These are phyloP conservation scores for Fusarium scirpi DNA, from an alignment of 2,329 filamentous ascomycete genomes.

Conservation along the genomic window DNA sequence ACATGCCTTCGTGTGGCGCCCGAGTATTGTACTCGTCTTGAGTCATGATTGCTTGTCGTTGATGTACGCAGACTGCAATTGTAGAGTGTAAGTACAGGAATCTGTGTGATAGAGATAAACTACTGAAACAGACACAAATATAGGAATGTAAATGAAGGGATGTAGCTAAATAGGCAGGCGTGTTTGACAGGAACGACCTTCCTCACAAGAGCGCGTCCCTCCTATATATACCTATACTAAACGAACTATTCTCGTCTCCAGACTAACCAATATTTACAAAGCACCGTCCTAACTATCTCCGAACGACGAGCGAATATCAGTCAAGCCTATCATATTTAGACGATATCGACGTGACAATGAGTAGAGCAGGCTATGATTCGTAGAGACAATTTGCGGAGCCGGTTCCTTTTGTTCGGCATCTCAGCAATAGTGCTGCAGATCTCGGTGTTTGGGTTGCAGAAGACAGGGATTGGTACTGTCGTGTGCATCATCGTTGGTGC, in stretches of 20 bases:
- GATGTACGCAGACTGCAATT: not conserved
- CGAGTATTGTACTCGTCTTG: slow-evolving; percentile 50
- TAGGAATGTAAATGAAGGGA: not conserved
- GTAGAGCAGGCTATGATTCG: not conserved
- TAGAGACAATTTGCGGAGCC: not conserved
- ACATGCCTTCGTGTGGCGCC: slow-evolving; percentile 63
- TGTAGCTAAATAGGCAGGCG: not conserved
- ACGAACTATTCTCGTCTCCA: not conserved
- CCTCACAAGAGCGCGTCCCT: not conserved
- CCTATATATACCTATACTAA: slow-evolving; percentile 35
- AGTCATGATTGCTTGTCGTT: slow-evolving; percentile 31
- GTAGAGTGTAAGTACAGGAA: not conserved
- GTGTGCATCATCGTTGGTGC: not conserved
- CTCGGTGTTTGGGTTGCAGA: slow-evolving; percentile 24
- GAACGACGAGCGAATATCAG: slow-evolving; percentile 17
- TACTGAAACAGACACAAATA: not conserved
- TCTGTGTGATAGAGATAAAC: not conserved
- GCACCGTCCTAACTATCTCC: slow-evolving; percentile 30
- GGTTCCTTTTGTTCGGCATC: slow-evolving; percentile 20
- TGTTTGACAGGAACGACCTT: not conserved
- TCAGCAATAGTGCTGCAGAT: slow-evolving; percentile 25
- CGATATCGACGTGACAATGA: slow-evolving; percentile 2
- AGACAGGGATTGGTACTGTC: slow-evolving; percentile 8
- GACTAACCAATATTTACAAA: slow-evolving; percentile 32
- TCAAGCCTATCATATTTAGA: slow-evolving; percentile 19